A percentile compares a stretch with the other conserved stretches of the same genome.
Conservation (phyloP, 2,329 filamentous ascomycete species). For the Pseudogymnoascus sp. region DNA sequence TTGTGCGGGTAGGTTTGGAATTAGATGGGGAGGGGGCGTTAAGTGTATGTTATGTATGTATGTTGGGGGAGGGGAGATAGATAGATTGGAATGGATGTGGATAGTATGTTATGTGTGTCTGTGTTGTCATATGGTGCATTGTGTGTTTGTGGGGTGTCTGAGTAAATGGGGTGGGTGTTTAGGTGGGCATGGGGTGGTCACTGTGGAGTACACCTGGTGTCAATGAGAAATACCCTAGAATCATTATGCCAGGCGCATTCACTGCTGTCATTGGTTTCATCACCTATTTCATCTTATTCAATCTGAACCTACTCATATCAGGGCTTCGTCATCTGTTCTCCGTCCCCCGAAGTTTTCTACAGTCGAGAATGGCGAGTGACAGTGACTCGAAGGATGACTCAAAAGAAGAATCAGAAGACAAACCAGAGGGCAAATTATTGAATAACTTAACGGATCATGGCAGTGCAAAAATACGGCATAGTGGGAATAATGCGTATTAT, state of each 20-base stretch:
- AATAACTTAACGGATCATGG: background rate
- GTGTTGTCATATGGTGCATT: background rate
- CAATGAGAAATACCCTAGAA: background rate
- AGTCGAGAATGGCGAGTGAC: background rate
- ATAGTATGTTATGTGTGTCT: background rate
- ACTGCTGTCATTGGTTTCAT: constrained; percentile 8
- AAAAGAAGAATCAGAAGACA: background rate
- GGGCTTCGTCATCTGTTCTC: background rate
- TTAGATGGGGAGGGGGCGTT: background rate
- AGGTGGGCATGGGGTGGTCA: background rate
- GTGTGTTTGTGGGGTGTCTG: background rate
- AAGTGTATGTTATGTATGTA: background rate
- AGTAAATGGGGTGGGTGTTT: background rate
- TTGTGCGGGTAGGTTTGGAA: background rate
- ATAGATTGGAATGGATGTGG: background rate
- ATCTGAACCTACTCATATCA: constrained; percentile 9
- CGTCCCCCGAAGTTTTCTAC: background rate
- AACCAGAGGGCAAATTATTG: background rate
- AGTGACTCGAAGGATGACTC: background rate
- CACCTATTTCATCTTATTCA: constrained; percentile 15
- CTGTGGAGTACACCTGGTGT: constrained; percentile 11
- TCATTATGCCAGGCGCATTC: constrained; percentile 8
- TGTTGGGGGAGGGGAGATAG: background rate
- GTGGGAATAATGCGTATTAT: no score
- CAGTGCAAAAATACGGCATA: background rate